Base-by-base conservation (phyloP, 371 early-diverging fungal species). In the Mortierella sp. region DNA sequence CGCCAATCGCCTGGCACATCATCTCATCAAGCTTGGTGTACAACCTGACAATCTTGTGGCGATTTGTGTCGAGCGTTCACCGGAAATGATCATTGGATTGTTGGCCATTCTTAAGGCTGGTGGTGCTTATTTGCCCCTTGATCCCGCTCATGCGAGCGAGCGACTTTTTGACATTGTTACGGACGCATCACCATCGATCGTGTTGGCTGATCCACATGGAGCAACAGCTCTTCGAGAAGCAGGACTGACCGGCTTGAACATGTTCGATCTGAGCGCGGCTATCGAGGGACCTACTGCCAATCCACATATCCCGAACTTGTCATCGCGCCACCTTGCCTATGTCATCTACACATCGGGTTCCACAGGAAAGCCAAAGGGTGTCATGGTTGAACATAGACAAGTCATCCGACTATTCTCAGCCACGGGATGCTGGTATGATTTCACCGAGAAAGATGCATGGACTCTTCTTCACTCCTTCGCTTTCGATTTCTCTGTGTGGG, bases 351-450 rank as follows among this genome's bases (percentile, higher is more conserved):
- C 85, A 2, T 82, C 82, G 2, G 86, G 85, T 13, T 79, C 83
- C 2, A 85, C 83, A 0, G 86, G 85, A 7, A 68, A 68, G 28
- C 83, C 85, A 19, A 84, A 84, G 61, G 85, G 82, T 21, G 81
- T 80, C 14, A 54, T 79, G 27, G 46, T 80, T 12, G 24, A 43
- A 1, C 85, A 84, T 54, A n/a, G 28, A n/a, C 63, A 54, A 2
- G 57, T 64, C 45, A 49, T 60, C 44, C 67, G 71, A 25, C 39
- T 64, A 21, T 14, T 60, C 25, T 31, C 16, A n/a, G 21, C 48
- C 21, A 22, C 31, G 1, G 29, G 19, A 7, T 3, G 1, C 2
- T 27, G 22, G 27, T 55, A 3, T 17, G 44, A 19, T 17, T 12
- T 37, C 25, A 25, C 21, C 21, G 17, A 21, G 13, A 34, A 31